These are phyloP conservation scores for Cryptosporidium parvum DNA, from an alignment of 169 alveolate genomes.

Conservation along the genomic window DNA sequence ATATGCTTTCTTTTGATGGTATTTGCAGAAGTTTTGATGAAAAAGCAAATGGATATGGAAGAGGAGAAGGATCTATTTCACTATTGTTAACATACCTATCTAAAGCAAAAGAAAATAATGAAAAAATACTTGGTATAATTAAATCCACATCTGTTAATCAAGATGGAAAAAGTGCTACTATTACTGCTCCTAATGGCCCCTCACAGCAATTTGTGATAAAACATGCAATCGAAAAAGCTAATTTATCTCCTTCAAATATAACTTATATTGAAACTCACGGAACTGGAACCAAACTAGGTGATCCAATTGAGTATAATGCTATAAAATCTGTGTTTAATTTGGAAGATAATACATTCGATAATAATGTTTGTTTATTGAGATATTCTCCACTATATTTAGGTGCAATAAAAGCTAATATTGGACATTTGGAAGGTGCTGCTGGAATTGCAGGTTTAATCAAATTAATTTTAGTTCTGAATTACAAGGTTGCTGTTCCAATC, in stretches of 20 bases:
- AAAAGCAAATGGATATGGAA: constrained; percentile 82
- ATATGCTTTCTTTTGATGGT: constrained; percentile 82
- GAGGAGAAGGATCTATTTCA: constrained; percentile 84
- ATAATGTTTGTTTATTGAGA: constrained; percentile 7
- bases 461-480: constrained; percentile 35
- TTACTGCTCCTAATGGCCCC: constrained; percentile 73
- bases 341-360: neutral
- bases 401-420: constrained; percentile 76
- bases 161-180: constrained; percentile 74
- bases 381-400: constrained; percentile 58
- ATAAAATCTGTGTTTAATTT: constrained; percentile 58
- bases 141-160: constrained; percentile 67
- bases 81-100: constrained; percentile 49
- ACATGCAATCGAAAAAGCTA: constrained; percentile 47
- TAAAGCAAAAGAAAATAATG: constrained; percentile 50
- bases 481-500: constrained; percentile 61
- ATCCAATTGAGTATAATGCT: constrained; percentile 70
- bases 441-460: constrained; percentile 76
- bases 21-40: constrained; percentile 83
- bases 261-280: constrained; percentile 63
- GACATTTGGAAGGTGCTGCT: constrained; percentile 79
- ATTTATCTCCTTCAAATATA: constrained; percentile 25
- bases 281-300: constrained; percentile 71
- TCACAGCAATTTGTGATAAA: constrained; percentile 56
- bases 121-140: constrained; percentile 33